Evolutionary conservation across 805 yeast species (phyloP).

Genomic region (Wickerhamomyces xylosicus): DNA sequence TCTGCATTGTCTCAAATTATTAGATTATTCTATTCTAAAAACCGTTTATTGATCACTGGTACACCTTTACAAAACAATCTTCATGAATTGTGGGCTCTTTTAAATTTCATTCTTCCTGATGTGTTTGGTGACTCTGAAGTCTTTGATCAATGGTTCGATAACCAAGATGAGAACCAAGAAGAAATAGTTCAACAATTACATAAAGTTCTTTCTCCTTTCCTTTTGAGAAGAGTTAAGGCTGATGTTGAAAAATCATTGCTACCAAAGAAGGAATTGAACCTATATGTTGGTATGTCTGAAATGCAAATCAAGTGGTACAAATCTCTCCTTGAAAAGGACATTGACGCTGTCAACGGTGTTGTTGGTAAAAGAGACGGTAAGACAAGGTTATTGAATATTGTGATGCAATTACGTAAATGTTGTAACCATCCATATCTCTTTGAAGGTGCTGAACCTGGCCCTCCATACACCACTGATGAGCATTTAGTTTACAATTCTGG

Average conservation of each 20-base stretch:
- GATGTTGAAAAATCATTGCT: slow-evolving; percentile 87
- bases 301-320: slow-evolving; percentile 94
- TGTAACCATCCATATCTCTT: slow-evolving; percentile 95
- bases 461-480: slow-evolving; percentile 93
- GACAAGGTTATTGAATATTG: slow-evolving; percentile 83
- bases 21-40: slow-evolving; percentile 75
- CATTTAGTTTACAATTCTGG: slow-evolving; percentile 87
- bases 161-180: slow-evolving; percentile 54
- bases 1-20: slow-evolving; percentile 88
- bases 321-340: slow-evolving; percentile 79
- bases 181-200: slow-evolving; percentile 81
- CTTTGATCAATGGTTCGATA: slow-evolving; percentile 89
- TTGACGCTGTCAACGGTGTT: slow-evolving; percentile 93
- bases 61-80: slow-evolving; percentile 92
- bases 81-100: slow-evolving; percentile 93
- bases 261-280: slow-evolving; percentile 84
- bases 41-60: slow-evolving; percentile 84
- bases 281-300: slow-evolving; percentile 89
- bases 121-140: slow-evolving; percentile 86
- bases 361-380: slow-evolving; percentile 92
- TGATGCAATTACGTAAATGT: slow-evolving; percentile 93
- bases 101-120: slow-evolving; percentile 87
- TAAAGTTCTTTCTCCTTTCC: slow-evolving; percentile 77
- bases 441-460: slow-evolving; percentile 99
- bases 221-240: slow-evolving; percentile 79